Evolutionary conservation across 371 early-diverging fungal species (phyloP).

Genomic region (Mucor velutinosus): DNA sequence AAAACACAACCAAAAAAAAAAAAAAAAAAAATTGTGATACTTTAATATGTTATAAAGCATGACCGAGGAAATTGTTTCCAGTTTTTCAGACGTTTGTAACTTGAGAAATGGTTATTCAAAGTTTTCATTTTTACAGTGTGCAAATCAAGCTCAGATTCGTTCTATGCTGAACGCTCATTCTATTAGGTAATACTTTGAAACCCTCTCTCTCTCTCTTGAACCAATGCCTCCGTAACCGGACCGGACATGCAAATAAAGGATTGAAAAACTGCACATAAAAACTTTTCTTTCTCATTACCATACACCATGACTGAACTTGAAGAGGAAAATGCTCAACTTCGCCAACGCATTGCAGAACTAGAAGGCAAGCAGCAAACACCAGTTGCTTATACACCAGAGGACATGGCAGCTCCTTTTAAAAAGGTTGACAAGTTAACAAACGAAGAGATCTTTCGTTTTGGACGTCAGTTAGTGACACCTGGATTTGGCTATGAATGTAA

Average conservation of each 20-base stretch:
- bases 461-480: conserved; percentile 92
- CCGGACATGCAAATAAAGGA: neutral
- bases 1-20: neutral
- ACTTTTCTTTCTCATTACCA: neutral
- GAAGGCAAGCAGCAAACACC: conserved; percentile 18
- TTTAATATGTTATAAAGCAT: neutral
- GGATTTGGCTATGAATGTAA: conserved; percentile 80
- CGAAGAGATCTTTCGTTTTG: conserved; percentile 85
- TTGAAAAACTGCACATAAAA: neutral
- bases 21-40: neutral
- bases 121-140: neutral
- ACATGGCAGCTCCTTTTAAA: conserved; percentile 19
- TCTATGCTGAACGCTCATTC: too few species aligned
- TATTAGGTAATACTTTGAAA: neutral
- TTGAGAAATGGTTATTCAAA: neutral
- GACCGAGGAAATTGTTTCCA: neutral
- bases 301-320: conserved; percentile 3
- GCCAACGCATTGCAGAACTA: conserved; percentile 35
- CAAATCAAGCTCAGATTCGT: neutral
- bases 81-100: neutral
- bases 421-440: conserved; percentile 42
- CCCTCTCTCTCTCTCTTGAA: too few species aligned
- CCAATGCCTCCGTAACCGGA: too few species aligned
- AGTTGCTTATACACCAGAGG: conserved; percentile 1
- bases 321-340: conserved; percentile 33